These are phyloP conservation scores for Pseudodiploospora longispora DNA, from an alignment of 2,329 filamentous ascomycete species.

Conservation along the genomic window DNA sequence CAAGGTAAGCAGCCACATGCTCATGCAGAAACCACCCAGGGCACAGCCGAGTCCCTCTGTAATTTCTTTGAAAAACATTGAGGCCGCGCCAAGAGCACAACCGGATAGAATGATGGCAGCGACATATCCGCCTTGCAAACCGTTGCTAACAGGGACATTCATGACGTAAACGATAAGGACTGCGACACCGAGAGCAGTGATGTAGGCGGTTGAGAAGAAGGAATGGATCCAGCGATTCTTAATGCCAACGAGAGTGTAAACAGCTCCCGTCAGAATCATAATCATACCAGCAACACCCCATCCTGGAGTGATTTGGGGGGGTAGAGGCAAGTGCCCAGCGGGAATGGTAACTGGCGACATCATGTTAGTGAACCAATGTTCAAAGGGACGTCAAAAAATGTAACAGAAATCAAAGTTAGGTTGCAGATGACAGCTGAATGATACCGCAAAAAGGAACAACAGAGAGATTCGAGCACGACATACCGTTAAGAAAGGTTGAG, in stretches of 20 bases:
- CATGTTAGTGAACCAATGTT: slow-evolving; percentile 2
- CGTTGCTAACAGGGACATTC: slow-evolving; percentile 65
- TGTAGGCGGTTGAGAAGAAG: slow-evolving; percentile 70
- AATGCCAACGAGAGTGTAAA: slow-evolving; percentile 71
- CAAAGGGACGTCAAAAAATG: slow-evolving; percentile 2
- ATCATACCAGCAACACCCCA: slow-evolving; percentile 72
- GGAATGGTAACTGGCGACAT: slow-evolving; percentile 35
- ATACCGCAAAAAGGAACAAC: no score
- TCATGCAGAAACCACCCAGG: slow-evolving; percentile 76
- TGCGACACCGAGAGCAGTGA: slow-evolving; percentile 64
- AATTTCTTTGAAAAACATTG: slow-evolving; percentile 74
- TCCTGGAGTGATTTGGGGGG: slow-evolving; percentile 70
- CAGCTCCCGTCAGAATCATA: slow-evolving; percentile 62
- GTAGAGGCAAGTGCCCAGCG: slow-evolving; percentile 56
- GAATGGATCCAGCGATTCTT: slow-evolving; percentile 73
- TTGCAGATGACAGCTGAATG: neutral
- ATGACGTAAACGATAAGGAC: slow-evolving; percentile 87
- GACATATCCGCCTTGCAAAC: slow-evolving; percentile 78
- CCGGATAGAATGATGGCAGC: slow-evolving; percentile 70
- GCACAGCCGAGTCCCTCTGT: slow-evolving; percentile 75
- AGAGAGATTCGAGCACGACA: neutral
- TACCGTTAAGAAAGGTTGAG: slow-evolving; percentile 28
- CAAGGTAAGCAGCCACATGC: slow-evolving; percentile 85
- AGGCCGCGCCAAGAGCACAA: slow-evolving; percentile 61
- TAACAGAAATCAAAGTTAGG: neutral